These are phyloP conservation scores for Oxyria digyna DNA, from an alignment of 148 eudicot genomes.

Conservation along the genomic window DNA sequence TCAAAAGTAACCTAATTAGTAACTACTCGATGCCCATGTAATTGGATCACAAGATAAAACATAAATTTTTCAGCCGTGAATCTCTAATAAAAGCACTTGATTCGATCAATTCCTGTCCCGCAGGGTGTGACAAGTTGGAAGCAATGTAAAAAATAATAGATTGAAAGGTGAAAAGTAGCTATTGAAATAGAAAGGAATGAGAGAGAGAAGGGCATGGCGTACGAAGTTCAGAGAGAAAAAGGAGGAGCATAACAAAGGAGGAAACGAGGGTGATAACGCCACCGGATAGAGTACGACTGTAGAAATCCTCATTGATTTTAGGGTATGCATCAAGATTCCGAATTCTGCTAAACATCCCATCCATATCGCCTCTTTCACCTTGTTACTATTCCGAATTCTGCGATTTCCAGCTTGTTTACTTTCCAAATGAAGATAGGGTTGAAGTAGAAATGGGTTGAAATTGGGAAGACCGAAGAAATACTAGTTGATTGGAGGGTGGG, in stretches of 20 bases:
- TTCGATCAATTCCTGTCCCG: neutral
- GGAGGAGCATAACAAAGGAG: constrained; percentile 51
- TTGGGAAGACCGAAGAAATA: neutral
- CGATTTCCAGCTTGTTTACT: neutral
- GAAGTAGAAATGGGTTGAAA: neutral
- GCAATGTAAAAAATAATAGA: neutral
- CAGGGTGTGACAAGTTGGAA: no score
- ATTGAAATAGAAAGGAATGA: neutral
- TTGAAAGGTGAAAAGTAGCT: constrained; percentile 5
- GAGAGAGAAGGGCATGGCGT: constrained; percentile 17
- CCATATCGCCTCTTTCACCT: constrained; percentile 21
- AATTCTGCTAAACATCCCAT: constrained; percentile 40
- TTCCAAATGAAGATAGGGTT: neutral
- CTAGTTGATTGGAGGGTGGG: neutral
- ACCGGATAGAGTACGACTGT: constrained; percentile 72
- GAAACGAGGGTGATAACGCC: constrained; percentile 75
- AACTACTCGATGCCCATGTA: neutral
- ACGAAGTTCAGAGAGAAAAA: constrained; percentile 83
- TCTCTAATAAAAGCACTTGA: neutral
- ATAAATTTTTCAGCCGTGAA: neutral
- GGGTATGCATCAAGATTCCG: constrained; percentile 93
- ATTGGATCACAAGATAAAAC: neutral
- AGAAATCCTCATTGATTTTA: constrained; percentile 90
- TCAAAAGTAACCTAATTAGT: neutral
- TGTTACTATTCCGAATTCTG: neutral